These are phyloP conservation scores for Chalaropsis thielavioides DNA, from an alignment of 2,329 filamentous ascomycete genomes.

Conservation along the genomic window DNA sequence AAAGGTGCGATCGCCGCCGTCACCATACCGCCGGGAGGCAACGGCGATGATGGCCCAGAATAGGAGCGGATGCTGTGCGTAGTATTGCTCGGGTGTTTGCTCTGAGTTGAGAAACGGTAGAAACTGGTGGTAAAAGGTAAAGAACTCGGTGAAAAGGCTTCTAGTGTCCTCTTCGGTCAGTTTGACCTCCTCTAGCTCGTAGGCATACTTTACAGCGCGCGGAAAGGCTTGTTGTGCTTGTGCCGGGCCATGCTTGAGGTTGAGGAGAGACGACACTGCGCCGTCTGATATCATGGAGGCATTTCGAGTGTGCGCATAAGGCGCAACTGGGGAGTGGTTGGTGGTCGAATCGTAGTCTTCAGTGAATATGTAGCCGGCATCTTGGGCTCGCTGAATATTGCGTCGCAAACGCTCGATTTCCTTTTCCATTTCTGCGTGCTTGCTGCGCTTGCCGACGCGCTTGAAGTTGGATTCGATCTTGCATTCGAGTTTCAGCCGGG, in stretches of 20 bases:
- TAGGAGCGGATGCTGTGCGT: constrained; percentile 61
- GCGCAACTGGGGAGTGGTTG: constrained; percentile 26
- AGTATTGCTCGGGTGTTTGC: constrained; percentile 57
- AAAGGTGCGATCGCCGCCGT: constrained; percentile 44
- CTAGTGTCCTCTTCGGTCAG: constrained; percentile 48
- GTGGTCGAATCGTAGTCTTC: constrained; percentile 41
- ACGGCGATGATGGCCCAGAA: constrained; percentile 76
- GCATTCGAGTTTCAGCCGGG: constrained; percentile 65
- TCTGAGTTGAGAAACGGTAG: constrained; percentile 57
- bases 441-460: constrained; percentile 65
- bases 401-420: constrained; percentile 58
- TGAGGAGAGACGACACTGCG: constrained; percentile 50
- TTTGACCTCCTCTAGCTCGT: constrained; percentile 49
- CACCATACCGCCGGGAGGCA: constrained; percentile 53
- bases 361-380: constrained; percentile 41
- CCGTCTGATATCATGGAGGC: constrained; percentile 54
- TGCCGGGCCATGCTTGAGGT: constrained; percentile 50
- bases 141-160: constrained; percentile 60
- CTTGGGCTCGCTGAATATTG: constrained; percentile 44
- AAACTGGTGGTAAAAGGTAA: constrained; percentile 61
- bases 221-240: constrained; percentile 35
- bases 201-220: constrained; percentile 33
- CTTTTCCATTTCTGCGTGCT: constrained; percentile 76
- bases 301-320: constrained; percentile 37
- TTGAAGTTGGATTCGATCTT: constrained; percentile 84